Conservation (phyloP, 345 rosid species). For the Gossypium herbaceum region DNA sequence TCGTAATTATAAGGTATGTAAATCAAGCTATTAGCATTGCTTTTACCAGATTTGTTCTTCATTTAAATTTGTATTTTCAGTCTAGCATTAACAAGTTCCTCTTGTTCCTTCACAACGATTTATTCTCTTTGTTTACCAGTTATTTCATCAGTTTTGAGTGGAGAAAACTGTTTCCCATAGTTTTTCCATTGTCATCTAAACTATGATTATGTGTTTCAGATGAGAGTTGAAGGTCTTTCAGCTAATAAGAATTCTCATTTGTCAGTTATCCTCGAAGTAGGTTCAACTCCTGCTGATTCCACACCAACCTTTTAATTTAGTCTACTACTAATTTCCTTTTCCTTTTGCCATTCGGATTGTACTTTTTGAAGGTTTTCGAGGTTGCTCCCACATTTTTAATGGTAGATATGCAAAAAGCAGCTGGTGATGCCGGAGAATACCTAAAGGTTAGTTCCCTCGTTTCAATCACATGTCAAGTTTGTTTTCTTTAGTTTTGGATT, state of each 20-base stretch:
- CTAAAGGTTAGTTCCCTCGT: constrained; percentile 50
- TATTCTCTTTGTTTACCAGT: not conserved
- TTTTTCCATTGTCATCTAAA: constrained; percentile 7
- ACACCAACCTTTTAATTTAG: not conserved
- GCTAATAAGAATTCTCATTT: constrained; percentile 58
- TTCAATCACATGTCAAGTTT: not conserved
- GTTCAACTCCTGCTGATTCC: constrained; percentile 5
- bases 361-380: constrained; percentile 62
- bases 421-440: constrained; percentile 64
- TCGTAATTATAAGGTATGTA: constrained; percentile 79
- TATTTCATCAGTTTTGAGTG: constrained; percentile 6
- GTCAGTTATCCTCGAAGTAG: constrained; percentile 81
- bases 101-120: not conserved
- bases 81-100: not conserved
- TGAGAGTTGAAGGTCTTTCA: constrained; percentile 95
- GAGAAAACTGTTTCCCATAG: not conserved
- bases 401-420: constrained; percentile 82
- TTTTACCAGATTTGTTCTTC: not conserved
- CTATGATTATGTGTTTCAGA: constrained; percentile 36
- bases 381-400: constrained; percentile 81
- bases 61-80: not conserved
- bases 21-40: not conserved
- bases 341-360: not conserved
- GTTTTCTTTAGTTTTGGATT: not conserved
- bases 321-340: not conserved